These are phyloP conservation scores for Acanthamoeba healyi DNA, from an alignment of 208 protist genomes.

Conservation along the genomic window DNA sequence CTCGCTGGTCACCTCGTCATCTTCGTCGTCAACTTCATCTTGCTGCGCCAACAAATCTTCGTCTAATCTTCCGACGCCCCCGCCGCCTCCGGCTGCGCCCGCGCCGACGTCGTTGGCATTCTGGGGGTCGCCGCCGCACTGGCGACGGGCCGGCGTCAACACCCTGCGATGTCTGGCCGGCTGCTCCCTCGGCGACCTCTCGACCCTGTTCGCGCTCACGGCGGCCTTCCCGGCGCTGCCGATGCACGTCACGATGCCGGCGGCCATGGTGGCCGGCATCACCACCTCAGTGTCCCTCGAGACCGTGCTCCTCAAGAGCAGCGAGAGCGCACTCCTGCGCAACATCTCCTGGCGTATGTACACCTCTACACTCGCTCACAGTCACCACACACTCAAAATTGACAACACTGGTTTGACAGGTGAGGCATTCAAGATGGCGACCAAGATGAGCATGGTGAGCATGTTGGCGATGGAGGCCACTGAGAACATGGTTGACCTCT, in stretches of 20 bases:
- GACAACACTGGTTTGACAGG: neutral
- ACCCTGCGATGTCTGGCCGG: constrained; percentile 9
- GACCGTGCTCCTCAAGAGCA: constrained; percentile 16
- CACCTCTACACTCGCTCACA: neutral
- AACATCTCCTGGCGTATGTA: neutral
- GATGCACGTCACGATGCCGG: constrained; percentile 18
- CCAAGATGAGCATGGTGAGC: constrained; percentile 45
- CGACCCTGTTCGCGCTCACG: neutral
- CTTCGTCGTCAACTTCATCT: neutral
- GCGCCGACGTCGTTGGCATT: neutral
- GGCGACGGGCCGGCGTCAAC: neutral
- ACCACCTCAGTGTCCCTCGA: neutral
- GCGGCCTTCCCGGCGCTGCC: neutral
- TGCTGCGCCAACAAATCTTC: neutral
- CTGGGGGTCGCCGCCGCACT: neutral
- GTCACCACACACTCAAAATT: neutral
- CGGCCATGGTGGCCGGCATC: constrained; percentile 18
- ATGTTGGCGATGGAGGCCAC: constrained; percentile 9
- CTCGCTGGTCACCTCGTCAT: no score
- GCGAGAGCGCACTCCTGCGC: neutral
- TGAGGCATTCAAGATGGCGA: constrained; percentile 11
- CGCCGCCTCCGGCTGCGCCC: no score
- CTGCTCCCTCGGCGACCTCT: constrained; percentile 32
- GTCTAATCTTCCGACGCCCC: no score
- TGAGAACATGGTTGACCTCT: neutral